Evolutionary conservation across 2,329 filamentous ascomycete genomes (phyloP), one percentile per base, ranked within the genome.

Genomic region (Alternaria longipes): DNA sequence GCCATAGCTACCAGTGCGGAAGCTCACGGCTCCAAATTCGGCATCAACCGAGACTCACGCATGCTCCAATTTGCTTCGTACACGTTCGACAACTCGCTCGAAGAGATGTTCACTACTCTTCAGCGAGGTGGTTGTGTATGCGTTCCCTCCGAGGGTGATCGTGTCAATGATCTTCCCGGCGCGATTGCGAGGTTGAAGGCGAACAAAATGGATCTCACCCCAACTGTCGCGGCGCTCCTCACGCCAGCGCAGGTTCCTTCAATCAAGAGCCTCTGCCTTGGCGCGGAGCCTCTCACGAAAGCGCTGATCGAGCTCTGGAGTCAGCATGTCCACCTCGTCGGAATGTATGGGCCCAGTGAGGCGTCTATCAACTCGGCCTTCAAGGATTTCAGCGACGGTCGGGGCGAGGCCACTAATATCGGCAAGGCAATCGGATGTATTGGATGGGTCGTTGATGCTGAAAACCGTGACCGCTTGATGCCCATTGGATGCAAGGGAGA

Each of bases 21-120:
- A 46, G 74, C 74, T 4, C 73, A 76, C 49, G 74, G 73, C 9
- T 59, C 66, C 5, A 73, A 68, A 44, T 60, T 76, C 20, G 68
- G 65, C 1, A 64, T 78, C 42, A 65, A 62, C 4, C 66, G 65
- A 1, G 67, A 61, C 2, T 67, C 69, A 11, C 66, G 79, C 4
- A 70, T 77, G 44, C 66, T 82, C 2, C 78, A 82, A 53, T 81
- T 80, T 42, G 74, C 78, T 1, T 76, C 83, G 1, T 86, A 86
- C 63, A 84, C 84, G 8, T 87, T 86, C 60, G 85, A 87, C 60
- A 84, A 84, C 51, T 84, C 83, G 59, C 82, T 86, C 20, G 82
- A 84, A 68, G 85, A 84, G 66, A 85, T 86, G 79, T 80, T 86
- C 12, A 85, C 83, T 59, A 85, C 84, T 0, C 77, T 86, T n/a